Base-by-base conservation (phyloP, 2,329 filamentous ascomycete species). In the Hymenoscyphus repandus region DNA sequence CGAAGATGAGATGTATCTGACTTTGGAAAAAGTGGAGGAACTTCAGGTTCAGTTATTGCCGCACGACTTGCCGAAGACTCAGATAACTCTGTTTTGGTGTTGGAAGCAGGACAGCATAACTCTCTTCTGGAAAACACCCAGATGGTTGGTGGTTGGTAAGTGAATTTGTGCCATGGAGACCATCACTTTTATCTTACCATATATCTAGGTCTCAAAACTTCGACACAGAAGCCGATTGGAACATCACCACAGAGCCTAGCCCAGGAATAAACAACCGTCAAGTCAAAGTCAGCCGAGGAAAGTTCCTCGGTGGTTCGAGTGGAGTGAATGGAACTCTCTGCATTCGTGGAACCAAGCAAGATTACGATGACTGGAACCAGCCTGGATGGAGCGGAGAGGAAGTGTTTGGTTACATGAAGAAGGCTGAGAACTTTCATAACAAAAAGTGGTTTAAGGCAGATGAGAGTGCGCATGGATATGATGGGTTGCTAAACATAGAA, bases 391-490 rank as follows among this genome's bases (percentile, higher is more conserved):
- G 70, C 49, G 77, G 79, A 3, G 73, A 77, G 3, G 77, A 82
- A 18, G 74, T 82, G 55, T 82, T 78, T 53, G 66, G 64, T 11
- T 79, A 75, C 47, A 82, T 82, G 73, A 70, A 66, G 45, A 81
- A 79, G 75, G 69, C 76, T 1, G 80, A 83, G 56, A 78, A 74
- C 2, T 83, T 83, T 58, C 75, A 82, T 49, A 60, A 66, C 17
- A 82, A 82, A 59, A 66, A 74, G 27, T 82, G 78, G 78, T 80
- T 81, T 63, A 62, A 78, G 32, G 73, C 72, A 2, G 68, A 73
- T 38, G 61, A 68, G 7, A 66, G 67, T 2, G 69, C 68, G 6
- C 80, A 83, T 54, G 78, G 77, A 1, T 66, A 72, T 42, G 63
- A 69, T 9, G 80, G 80, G 0, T 75, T 73, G 17, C 66, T 83